Evolutionary conservation across 2,329 filamentous ascomycete genomes (phyloP).

Genomic region (Cercospora sesami): DNA sequence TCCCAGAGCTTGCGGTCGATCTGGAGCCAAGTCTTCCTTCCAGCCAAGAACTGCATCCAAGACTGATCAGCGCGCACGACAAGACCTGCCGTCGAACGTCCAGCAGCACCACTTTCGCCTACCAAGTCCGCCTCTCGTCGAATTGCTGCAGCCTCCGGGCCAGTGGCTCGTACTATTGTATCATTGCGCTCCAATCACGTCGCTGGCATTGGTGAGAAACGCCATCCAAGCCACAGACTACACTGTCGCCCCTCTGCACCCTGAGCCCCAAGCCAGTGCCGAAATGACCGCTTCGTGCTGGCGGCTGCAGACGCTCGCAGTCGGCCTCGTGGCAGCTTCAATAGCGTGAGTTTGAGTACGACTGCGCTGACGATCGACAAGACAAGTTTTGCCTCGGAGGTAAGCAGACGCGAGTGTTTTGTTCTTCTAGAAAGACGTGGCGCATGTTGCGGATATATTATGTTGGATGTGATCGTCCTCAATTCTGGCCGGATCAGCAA

Average conservation of each 20-base stretch:
- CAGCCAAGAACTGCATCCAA: conserved; percentile 14
- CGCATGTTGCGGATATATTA: conserved; percentile 7
- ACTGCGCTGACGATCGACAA: conserved; percentile 12
- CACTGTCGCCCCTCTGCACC: not conserved
- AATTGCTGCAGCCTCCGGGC: not conserved
- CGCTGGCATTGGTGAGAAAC: conserved; percentile 4
- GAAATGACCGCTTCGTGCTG: not conserved
- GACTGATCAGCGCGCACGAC: conserved; percentile 9
- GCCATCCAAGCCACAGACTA: not conserved
- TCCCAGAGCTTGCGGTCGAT: not conserved
- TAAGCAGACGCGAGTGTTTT: conserved; percentile 4
- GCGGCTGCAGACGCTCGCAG: not conserved
- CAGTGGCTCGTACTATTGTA: conserved; percentile 5
- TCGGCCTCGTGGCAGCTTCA: conserved; percentile 11
- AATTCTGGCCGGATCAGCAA: conserved; percentile 10
- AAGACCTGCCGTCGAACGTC: conserved; percentile 10
- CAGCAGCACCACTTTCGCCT: conserved; percentile 5
- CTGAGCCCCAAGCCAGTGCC: not conserved
- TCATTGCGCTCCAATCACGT: conserved; percentile 10
- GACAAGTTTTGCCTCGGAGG: conserved; percentile 13
- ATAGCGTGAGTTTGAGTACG: conserved; percentile 1
- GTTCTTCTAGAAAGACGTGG: conserved; percentile 6
- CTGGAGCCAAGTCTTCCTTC: not conserved
- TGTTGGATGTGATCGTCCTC: conserved; percentile 4
- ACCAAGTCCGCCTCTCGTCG: not conserved